These are phyloP conservation scores for Begonia masoniana DNA, from an alignment of 306 rosid species.

Conservation along the genomic window DNA sequence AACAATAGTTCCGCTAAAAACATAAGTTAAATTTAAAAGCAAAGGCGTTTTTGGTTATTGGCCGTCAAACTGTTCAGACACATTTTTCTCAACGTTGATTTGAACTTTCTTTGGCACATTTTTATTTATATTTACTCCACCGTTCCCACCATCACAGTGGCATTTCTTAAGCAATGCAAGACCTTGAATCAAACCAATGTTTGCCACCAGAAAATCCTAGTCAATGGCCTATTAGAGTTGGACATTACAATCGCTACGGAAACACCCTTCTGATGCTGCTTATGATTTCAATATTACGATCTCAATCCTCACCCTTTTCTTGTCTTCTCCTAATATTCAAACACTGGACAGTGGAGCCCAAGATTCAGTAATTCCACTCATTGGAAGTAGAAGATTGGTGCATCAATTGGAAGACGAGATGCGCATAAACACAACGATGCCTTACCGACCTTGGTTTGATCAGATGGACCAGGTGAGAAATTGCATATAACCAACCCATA, in stretches of 20 bases:
- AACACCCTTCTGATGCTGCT: background rate
- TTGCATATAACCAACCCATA: too few relatives aligned
- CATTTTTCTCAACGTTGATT: too few relatives aligned
- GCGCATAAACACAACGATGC: background rate
- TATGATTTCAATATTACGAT: background rate
- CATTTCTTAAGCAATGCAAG: constrained; percentile 27
- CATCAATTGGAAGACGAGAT: background rate
- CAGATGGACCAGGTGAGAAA: background rate
- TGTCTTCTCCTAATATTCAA: background rate
- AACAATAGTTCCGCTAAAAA: too few relatives aligned
- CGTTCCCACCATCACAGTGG: constrained; percentile 5
- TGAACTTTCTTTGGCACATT: too few relatives aligned
- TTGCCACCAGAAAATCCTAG: constrained; percentile 32
- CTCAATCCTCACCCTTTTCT: background rate
- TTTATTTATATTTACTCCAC: too few relatives aligned
- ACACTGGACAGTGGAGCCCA: constrained; percentile 7
- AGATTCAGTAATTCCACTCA: constrained; percentile 4
- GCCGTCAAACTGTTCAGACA: too few relatives aligned
- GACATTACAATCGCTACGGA: too few relatives aligned
- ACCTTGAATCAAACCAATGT: constrained; percentile 12
- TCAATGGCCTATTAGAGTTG: constrained; percentile 18
- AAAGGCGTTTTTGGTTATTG: too few relatives aligned
- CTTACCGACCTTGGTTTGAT: constrained; percentile 5
- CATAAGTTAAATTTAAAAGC: too few relatives aligned
- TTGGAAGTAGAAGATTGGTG: constrained; percentile 9